These are phyloP conservation scores for Friedmanniomyces endolithicus DNA, from an alignment of 495 filamentous ascomycete species.

Conservation along the genomic window DNA sequence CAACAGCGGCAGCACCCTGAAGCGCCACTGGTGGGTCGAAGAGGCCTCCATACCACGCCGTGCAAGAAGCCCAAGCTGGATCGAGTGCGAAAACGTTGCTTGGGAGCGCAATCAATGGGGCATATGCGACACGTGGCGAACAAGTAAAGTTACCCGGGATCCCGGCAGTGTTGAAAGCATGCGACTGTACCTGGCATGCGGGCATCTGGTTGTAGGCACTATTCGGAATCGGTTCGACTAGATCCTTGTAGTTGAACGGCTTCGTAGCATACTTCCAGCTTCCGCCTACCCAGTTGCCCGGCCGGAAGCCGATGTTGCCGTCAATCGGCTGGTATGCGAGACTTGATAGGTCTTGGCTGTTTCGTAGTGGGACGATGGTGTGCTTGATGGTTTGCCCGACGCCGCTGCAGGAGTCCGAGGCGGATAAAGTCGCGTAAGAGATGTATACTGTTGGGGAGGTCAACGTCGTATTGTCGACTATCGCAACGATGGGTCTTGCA, in stretches of 20 bases:
- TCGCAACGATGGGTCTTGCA: not conserved
- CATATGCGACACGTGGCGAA: constrained; percentile 6
- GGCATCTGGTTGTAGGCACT: constrained; percentile 8
- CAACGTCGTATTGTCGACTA: not conserved
- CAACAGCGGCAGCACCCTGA: not conserved
- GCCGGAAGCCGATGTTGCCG: not conserved
- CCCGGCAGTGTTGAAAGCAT: not conserved
- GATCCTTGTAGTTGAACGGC: constrained; percentile 9
- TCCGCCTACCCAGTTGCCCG: not conserved
- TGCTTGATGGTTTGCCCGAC: constrained; percentile 3
- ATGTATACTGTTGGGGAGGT: constrained; percentile 13
- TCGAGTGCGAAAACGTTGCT: not conserved
- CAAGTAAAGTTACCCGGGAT: not conserved
- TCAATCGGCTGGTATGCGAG: not conserved
- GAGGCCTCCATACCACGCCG: constrained; percentile 5
- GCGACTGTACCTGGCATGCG: not conserved
- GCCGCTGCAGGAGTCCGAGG: constrained; percentile 11
- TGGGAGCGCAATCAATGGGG: constrained; percentile 16
- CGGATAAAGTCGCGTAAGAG: constrained; percentile 6
- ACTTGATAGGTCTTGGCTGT: not conserved
- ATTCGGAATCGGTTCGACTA: constrained; percentile 8
- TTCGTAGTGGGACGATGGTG: constrained; percentile 2
- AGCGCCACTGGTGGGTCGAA: constrained; percentile 1
- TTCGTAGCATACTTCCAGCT: not conserved
- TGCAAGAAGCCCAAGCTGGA: constrained; percentile 2